Base-by-base conservation (phyloP, 768 basidiomycete genomes). In the Heimioporus sp. region DNA sequence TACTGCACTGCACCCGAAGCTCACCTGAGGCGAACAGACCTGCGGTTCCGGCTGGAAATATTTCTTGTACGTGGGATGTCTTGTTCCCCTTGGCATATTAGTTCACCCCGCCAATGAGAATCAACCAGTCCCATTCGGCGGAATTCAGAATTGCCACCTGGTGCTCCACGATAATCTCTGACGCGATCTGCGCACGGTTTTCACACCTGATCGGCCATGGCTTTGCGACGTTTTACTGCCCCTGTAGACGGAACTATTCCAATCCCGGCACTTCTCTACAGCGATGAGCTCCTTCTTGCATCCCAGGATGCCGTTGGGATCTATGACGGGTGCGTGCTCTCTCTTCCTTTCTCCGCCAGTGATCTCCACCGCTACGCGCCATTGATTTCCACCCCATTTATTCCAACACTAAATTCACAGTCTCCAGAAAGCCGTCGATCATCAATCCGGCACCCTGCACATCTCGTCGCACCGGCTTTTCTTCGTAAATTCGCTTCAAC, bases 381-480 rank as follows among this genome's bases (percentile, higher is more conserved):
- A 62, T 58, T 53, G 51, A 61, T 60, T 21, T 48, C 37, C 40
- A 16, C 48, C 52, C 45, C 28, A 37, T 59, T 48, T 47, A 49
- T 63, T 54, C 56, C 57, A 55, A 61, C 61, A 43, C 61, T 69
- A 65, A 64, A 67, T 60, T 45, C 53, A 58, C 65, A 97, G 93
- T 48, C 77, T 77, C 51, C 87, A 92, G 76, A 96, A 96, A 72
- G 78, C 90, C 5, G 75, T 80, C n/a, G 75, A 79, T 32, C 87
- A 95, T 63, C 91, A 93, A 68, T 72, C 79, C 42, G 91, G 94
- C 24, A 79, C 80, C 0, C 67, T 89, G 4, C 76, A 87, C 63
- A 74, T 89, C 32, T 90, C 95, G 0, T 87, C 85, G 2, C 91
- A 95, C 64, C 85, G 95, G 31, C 72, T 98, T 0, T 85, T 98